phyloP scores from a whole-genome alignment of 305 asterid genomes.

The Fraxinus sp. region DNA sequence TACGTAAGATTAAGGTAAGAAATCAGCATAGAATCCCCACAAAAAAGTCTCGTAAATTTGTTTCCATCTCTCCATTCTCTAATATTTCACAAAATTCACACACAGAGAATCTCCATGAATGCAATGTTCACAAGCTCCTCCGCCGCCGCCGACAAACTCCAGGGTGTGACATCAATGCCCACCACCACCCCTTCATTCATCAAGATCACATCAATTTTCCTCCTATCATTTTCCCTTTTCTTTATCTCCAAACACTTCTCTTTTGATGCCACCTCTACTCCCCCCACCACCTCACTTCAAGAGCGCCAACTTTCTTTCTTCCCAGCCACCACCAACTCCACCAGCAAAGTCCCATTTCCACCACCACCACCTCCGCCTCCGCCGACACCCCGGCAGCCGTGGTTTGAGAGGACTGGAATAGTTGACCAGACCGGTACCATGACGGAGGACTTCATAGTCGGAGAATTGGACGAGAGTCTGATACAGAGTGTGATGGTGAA shows the following conservation, averaged over 20 bases:
- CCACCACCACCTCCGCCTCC: conserved; percentile 32
- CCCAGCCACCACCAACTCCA: conserved; percentile 13
- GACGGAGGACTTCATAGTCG: conserved; percentile 58
- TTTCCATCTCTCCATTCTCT: conserved; percentile 15
- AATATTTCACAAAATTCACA: neutral
- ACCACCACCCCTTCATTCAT: conserved; percentile 28
- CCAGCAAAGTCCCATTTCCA: conserved; percentile 24
- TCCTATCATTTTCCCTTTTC: conserved; percentile 44
- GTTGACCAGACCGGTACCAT: conserved; percentile 59
- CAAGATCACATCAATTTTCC: conserved; percentile 43
- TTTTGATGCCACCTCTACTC: conserved; percentile 1
- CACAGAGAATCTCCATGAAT: conserved; percentile 24
- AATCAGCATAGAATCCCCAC: conserved; percentile 12
- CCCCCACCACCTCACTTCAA: conserved; percentile 24
- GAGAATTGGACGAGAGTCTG: conserved; percentile 53
- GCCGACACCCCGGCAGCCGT: conserved; percentile 10
- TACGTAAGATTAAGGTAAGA: conserved; percentile 5
- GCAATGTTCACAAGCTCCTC: conserved; percentile 29
- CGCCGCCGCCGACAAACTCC: conserved; percentile 24
- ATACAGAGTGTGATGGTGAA: conserved; percentile 44
- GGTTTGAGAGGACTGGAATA: conserved; percentile 67
- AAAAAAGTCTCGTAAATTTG: neutral
- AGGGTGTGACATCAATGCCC: conserved; percentile 7
- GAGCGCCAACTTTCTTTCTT: conserved; percentile 35
- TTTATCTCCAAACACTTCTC: conserved; percentile 37